Percentiles rank a stretch among this genome's conserved stretches.
Conservation (phyloP, 192 early-diverging fungal genomes). For the Umbelopsis sp. region DNA sequence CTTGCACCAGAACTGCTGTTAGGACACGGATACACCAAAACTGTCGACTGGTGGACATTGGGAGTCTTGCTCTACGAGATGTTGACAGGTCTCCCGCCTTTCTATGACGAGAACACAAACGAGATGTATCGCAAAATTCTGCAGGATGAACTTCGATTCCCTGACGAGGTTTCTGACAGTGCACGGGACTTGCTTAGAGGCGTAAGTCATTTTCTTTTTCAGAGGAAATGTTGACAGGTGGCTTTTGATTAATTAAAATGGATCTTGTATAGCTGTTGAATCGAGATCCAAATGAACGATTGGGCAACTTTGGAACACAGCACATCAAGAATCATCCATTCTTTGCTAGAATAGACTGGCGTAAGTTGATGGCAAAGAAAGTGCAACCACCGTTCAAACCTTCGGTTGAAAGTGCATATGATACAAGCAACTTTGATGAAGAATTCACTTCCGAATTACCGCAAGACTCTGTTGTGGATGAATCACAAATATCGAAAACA, state of each 20-base stretch:
- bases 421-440: conserved; percentile 98
- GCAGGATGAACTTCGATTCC: conserved; percentile 86
- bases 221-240: too few relatives aligned
- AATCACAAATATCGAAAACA: conserved; percentile 81
- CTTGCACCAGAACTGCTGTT: conserved; percentile 90
- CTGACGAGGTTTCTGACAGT: conserved; percentile 66
- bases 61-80: conserved; percentile 91
- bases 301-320: conserved; percentile 84
- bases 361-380: conserved; percentile 85
- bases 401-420: conserved; percentile 81
- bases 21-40: conserved; percentile 85
- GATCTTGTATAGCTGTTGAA: conserved; percentile 58
- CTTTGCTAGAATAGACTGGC: conserved; percentile 93
- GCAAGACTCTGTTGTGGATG: conserved; percentile 83
- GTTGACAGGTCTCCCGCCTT: conserved; percentile 88
- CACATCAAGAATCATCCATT: conserved; percentile 95
- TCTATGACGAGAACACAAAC: conserved; percentile 93
- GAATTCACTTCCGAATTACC: conserved; percentile 96
- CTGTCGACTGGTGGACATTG: conserved; percentile 98
- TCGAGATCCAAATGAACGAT: conserved; percentile 76
- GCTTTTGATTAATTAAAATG: not conserved
- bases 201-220: conserved; percentile 27
- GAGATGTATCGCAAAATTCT: conserved; percentile 96
- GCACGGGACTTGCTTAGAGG: conserved; percentile 68
- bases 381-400: conserved; percentile 94